Base-by-base conservation (phyloP, 169 alveolate species). In the Eimeria maxima region DNA sequence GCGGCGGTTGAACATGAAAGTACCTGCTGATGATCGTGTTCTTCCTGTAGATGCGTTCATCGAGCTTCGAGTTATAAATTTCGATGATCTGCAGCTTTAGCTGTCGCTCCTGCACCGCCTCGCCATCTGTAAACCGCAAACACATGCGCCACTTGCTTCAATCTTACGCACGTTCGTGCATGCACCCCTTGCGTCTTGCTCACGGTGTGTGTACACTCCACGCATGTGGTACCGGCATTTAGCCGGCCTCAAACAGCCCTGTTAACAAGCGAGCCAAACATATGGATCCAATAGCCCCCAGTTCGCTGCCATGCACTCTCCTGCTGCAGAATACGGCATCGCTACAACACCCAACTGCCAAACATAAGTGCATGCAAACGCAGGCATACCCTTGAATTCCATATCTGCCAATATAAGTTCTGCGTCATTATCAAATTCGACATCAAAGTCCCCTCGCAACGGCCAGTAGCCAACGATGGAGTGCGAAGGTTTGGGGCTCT, bases 371-470 rank as follows among this genome's bases (percentile, higher is more conserved):
- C 53, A 74, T 44, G 86, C 63, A 14, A 0, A 71, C 74, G 91
- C 74, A 74, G 2, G 53, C 57, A 44, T 29, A 78, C 97, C 98
- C 78, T 98, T 97, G 98, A 99, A 99, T 94, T 99, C 99, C 99
- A 99, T 98, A 95, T 99, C 99, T 0, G 99, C 99, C 27, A 99
- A 96, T 50, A 99, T 97, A 38, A 99, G 97, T 96, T 99, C 99
- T 29, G 99, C 99, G 97, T 99, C 99, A 97, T 99, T 98, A 96
- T 99, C 99, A 97, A 98, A 99, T 94, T 99, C 99, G 22, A 98
- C 98, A 95, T 99, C 99, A 96, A 99, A 99, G 96, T 99, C 99
- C 13, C 99, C 99, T 96, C 99, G 98, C 92, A 98, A 96, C 33
- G 99, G 99, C 99, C 99, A 97, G 96, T 98, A 99, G 4, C 99